Evolutionary conservation across 768 basidiomycete genomes (phyloP).

Genomic region (Epithele typhae): DNA sequence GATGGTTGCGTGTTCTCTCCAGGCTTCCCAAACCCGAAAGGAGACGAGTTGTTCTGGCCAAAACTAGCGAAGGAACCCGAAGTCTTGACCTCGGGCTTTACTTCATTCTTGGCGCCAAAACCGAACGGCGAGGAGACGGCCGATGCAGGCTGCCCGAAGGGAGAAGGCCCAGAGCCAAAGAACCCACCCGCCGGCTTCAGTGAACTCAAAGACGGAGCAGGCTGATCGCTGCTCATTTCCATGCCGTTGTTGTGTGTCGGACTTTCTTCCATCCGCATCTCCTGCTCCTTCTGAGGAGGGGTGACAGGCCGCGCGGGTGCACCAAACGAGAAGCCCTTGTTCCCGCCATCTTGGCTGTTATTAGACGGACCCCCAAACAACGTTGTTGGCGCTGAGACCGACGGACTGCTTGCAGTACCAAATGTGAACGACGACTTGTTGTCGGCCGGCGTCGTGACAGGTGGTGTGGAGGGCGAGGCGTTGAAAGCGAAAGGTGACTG

Average conservation of each 20-base stretch:
- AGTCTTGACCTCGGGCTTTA: constrained; percentile 42
- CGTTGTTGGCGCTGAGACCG: constrained; percentile 34
- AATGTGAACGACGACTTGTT: constrained; percentile 39
- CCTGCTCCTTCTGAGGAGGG: constrained; percentile 62
- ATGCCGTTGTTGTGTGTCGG: constrained; percentile 59
- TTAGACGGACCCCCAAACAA: constrained; percentile 42
- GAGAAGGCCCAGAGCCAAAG: constrained; percentile 37
- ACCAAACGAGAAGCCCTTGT: constrained; percentile 57
- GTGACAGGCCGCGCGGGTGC: constrained; percentile 49
- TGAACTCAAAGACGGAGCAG: neutral
- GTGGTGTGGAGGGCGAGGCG: constrained; percentile 23
- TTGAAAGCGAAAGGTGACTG: constrained; percentile 38
- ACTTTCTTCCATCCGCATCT: constrained; percentile 80
- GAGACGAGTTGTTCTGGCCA: constrained; percentile 35
- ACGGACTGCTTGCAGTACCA: constrained; percentile 28
- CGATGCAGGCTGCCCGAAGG: constrained; percentile 35
- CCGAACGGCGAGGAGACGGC: constrained; percentile 14
- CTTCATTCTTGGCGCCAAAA: constrained; percentile 34
- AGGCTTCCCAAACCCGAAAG: constrained; percentile 45
- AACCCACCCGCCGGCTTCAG: constrained; percentile 25
- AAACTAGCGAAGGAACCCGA: constrained; percentile 34
- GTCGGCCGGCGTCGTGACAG: constrained; percentile 17
- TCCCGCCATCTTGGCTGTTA: constrained; percentile 29
- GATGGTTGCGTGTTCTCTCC: constrained; percentile 13
- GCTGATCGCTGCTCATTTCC: constrained; percentile 32